phyloP scores from a whole-genome alignment of 371 early-diverging fungal genomes.

The Gilbertella persicaria region DNA sequence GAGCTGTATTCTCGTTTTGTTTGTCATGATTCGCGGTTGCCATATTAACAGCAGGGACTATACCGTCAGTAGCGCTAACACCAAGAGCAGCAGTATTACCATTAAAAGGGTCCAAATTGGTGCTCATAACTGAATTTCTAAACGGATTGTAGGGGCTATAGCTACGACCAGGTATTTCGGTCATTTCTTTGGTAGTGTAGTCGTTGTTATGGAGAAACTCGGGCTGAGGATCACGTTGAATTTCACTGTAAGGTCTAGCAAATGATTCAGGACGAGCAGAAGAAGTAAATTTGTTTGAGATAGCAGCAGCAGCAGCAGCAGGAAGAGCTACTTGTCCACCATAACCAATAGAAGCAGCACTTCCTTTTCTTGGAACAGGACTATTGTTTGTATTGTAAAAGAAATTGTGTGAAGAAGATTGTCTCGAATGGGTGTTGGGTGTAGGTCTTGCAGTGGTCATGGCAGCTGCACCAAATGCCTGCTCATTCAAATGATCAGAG shows the following conservation, averaged over 20 bases:
- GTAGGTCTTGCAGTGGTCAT: constrained; percentile 10
- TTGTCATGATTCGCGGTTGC: too few relatives aligned
- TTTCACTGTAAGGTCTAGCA: constrained; percentile 21
- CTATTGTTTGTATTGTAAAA: background rate
- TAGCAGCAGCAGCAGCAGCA: background rate
- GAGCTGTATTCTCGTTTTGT: too few relatives aligned
- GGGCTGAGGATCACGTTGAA: constrained; percentile 11
- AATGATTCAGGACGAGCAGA: constrained; percentile 20
- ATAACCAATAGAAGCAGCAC: background rate
- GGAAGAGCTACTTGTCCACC: background rate
- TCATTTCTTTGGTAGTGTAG: constrained; percentile 9
- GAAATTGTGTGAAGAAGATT: background rate
- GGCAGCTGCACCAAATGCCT: background rate
- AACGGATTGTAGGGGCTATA: constrained; percentile 40
- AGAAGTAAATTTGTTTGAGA: constrained; percentile 21
- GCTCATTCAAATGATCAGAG: constrained; percentile 19
- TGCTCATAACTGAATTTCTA: too few relatives aligned
- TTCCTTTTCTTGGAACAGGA: too few relatives aligned
- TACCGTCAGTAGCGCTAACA: background rate
- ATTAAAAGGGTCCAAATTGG: too few relatives aligned
- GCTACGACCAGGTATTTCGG: constrained; percentile 7
- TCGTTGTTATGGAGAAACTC: constrained; percentile 1
- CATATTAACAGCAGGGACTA: too few relatives aligned
- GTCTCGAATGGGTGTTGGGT: constrained; percentile 3
- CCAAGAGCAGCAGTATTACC: background rate